These are phyloP conservation scores for Xylaria grammica DNA, from an alignment of 495 filamentous ascomycete genomes.

Conservation along the genomic window DNA sequence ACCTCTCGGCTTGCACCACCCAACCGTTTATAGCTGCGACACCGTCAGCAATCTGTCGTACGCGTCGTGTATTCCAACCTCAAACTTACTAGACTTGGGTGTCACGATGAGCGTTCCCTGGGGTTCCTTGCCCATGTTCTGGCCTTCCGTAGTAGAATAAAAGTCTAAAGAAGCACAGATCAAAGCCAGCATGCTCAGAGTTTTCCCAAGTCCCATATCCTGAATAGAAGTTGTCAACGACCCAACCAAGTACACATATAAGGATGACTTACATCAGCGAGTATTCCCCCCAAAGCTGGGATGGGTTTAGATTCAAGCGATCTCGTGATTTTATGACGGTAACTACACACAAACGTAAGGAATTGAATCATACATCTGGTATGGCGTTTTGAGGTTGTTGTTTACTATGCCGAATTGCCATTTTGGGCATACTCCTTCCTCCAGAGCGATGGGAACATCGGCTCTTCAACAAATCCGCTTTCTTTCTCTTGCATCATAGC, in stretches of 20 bases:
- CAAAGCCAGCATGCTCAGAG: conserved; percentile 31
- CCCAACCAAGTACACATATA: no score
- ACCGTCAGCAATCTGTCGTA: not conserved
- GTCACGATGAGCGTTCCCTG: not conserved
- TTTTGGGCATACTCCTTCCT: not conserved
- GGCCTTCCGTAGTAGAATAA: not conserved
- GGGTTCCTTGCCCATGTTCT: not conserved
- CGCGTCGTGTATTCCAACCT: not conserved
- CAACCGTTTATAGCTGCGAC: not conserved
- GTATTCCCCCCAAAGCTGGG: not conserved
- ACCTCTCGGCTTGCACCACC: not conserved
- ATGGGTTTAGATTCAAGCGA: not conserved
- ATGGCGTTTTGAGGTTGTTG: not conserved
- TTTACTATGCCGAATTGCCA: not conserved
- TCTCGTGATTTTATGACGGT: not conserved
- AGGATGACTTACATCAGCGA: conserved; percentile 2
- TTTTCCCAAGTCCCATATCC: conserved; percentile 45
- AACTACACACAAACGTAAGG: not conserved
- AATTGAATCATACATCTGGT: no score
- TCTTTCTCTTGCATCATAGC: conserved; percentile 4
- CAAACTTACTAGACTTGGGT: not conserved
- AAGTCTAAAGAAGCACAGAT: conserved; percentile 32
- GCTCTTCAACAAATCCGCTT: not conserved
- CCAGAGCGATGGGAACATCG: not conserved
- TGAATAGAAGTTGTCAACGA: not conserved